Conservation (phyloP, 306 rosid species). For the Vigna radiata region DNA sequence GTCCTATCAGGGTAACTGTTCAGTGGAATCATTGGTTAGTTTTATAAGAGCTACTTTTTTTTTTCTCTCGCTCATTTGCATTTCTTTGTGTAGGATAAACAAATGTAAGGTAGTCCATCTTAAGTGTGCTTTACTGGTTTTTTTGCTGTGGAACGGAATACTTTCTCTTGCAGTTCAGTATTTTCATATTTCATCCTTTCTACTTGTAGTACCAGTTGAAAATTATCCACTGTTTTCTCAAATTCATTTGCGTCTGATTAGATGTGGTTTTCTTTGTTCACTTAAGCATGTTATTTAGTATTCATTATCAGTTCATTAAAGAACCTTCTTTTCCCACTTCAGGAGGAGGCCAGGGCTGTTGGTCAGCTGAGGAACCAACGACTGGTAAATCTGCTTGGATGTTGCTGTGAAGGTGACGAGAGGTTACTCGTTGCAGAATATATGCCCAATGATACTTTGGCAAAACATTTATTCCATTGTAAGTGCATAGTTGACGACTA, state of each 20-base stretch:
- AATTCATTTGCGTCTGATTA: background rate
- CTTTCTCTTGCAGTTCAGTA: background rate
- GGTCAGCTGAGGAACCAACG: conserved; percentile 88
- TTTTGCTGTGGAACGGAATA: conserved; percentile 65
- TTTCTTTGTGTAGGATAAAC: no score
- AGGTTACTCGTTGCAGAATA: conserved; percentile 92
- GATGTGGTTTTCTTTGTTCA: conserved; percentile 31
- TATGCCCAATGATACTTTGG: conserved; percentile 94
- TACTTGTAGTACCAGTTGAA: background rate
- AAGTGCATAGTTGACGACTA: conserved; percentile 48
- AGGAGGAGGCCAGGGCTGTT: conserved; percentile 95
- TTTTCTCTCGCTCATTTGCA: background rate
- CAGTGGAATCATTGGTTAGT: background rate
- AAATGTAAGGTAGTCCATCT: background rate
- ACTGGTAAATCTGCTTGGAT: conserved; percentile 89
- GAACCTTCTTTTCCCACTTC: conserved; percentile 40
- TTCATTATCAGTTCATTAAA: conserved; percentile 33
- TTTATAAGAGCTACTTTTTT: background rate
- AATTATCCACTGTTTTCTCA: conserved; percentile 21
- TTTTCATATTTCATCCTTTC: conserved; percentile 6
- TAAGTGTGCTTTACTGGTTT: conserved; percentile 1
- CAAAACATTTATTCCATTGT: conserved; percentile 97
- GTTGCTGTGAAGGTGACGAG: conserved; percentile 92
- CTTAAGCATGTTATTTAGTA: conserved; percentile 23
- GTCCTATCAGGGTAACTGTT: background rate